Evolutionary conservation across 495 filamentous ascomycete genomes (phyloP).

Genomic region (Margaritispora aquatica): DNA sequence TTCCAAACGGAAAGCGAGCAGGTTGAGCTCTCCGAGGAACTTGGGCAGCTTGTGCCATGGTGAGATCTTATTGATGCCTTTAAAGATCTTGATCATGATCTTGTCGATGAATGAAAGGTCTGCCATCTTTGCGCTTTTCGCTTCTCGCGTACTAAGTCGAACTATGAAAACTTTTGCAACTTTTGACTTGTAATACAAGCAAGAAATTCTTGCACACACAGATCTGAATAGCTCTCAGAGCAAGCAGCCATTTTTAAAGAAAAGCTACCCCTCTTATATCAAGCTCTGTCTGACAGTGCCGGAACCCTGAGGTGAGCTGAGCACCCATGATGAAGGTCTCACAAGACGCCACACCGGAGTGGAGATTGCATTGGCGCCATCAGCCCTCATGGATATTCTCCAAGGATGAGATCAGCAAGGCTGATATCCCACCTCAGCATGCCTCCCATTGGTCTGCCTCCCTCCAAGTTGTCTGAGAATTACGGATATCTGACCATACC

Average conservation of each 20-base stretch:
- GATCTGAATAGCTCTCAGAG: background rate
- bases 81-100: constrained; percentile 26
- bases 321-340: background rate
- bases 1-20: constrained; percentile 32
- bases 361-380: background rate
- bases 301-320: background rate
- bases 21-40: constrained; percentile 31
- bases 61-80: constrained; percentile 29
- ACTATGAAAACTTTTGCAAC: background rate
- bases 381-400: no score
- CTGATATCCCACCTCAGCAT: background rate
- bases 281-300: background rate
- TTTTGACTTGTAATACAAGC: no score
- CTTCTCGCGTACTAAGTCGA: background rate
- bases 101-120: constrained; percentile 15
- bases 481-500: background rate
- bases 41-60: constrained; percentile 36
- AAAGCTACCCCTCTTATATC: background rate
- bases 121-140: background rate
- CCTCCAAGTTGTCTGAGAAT: background rate
- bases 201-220: no score
- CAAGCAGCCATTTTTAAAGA: background rate
- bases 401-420: background rate
- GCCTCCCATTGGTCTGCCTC: background rate
- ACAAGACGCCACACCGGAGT: background rate